These are phyloP conservation scores for Leishmania turanica DNA, from an alignment of 208 protist species.

Conservation along the genomic window DNA sequence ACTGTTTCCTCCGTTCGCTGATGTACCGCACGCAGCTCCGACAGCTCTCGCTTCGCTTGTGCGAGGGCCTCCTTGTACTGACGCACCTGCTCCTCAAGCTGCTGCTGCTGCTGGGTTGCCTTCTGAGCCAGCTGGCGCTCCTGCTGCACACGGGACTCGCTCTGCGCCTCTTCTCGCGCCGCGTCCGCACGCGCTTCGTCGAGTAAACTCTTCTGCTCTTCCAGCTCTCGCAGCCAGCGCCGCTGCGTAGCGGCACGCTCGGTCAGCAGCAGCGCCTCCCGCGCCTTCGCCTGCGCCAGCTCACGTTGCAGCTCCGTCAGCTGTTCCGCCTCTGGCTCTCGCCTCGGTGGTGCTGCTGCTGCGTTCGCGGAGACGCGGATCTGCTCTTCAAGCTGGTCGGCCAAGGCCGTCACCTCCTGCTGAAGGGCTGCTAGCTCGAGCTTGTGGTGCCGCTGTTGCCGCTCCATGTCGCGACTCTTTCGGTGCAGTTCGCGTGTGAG, in stretches of 20 bases:
- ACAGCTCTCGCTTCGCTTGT: slow-evolving; percentile 18
- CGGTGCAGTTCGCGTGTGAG: slow-evolving; percentile 38
- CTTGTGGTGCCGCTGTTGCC: slow-evolving; percentile 38
- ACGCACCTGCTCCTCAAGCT: slow-evolving; percentile 15
- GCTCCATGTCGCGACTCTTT: slow-evolving; percentile 15
- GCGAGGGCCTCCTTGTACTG: slow-evolving; percentile 13
- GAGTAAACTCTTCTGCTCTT: slow-evolving; percentile 25
- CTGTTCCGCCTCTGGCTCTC: slow-evolving; percentile 4
- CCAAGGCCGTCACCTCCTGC: slow-evolving; percentile 45
- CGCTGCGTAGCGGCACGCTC: slow-evolving; percentile 17
- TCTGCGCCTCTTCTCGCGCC: slow-evolving; percentile 7
- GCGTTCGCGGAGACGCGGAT: background rate
- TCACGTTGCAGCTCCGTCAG: slow-evolving; percentile 9
- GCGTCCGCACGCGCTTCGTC: slow-evolving; percentile 9
- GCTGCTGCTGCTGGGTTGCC: slow-evolving; percentile 18
- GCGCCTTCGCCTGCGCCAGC: slow-evolving; percentile 9
- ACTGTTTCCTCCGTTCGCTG: slow-evolving; percentile 29
- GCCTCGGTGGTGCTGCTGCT: background rate
- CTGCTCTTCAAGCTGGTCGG: slow-evolving; percentile 43
- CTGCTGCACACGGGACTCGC: background rate
- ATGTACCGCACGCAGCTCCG: slow-evolving; percentile 32
- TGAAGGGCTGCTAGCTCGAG: slow-evolving; percentile 40
- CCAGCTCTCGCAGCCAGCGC: slow-evolving; percentile 27
- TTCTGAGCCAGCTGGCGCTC: slow-evolving; percentile 7
- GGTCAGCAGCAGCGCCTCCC: slow-evolving; percentile 9